Conservation (phyloP, 371 early-diverging fungal species). For the Apophysomyces trapeziformis region DNA sequence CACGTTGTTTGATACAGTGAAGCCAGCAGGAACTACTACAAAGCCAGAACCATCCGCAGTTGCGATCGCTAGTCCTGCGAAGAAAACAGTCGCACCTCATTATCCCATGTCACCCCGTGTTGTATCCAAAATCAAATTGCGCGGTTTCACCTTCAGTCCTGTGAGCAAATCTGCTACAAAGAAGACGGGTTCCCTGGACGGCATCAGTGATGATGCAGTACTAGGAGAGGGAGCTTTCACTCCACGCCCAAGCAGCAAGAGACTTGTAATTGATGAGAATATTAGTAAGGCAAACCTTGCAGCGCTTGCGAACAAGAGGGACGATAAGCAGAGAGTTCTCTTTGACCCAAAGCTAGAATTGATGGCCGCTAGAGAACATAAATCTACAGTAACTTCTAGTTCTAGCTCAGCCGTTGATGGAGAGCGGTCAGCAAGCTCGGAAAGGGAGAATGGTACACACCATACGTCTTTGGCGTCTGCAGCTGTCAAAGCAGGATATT, state of each 20-base stretch:
- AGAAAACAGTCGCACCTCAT: conserved; percentile 58
- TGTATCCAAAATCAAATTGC: conserved; percentile 69
- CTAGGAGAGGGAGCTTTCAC: conserved; percentile 71
- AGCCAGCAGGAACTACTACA: conserved; percentile 14
- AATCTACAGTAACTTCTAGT: conserved; percentile 9
- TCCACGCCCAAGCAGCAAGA: conserved; percentile 77
- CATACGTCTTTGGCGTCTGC: conserved; percentile 19
- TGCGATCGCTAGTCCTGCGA: conserved; percentile 45
- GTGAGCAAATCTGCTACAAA: conserved; percentile 34
- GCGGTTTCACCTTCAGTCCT: conserved; percentile 57
- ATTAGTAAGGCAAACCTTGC: conserved; percentile 30
- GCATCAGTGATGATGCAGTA: conserved; percentile 68
- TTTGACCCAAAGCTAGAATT: conserved; percentile 40
- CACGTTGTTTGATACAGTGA: conserved; percentile 71
- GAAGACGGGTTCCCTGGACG: conserved; percentile 41
- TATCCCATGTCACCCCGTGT: conserved; percentile 72
- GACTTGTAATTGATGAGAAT: conserved; percentile 58
- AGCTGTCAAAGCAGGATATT: conserved; percentile 34
- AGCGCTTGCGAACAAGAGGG: conserved; percentile 31
- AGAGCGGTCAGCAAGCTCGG: conserved; percentile 2
- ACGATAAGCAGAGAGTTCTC: conserved; percentile 25
- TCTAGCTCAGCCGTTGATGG: conserved; percentile 5
- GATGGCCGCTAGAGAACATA: conserved; percentile 24
- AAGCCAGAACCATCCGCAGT: conserved; percentile 45
- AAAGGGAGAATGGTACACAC: conserved; percentile 2